phyloP scores from a whole-genome alignment of 305 asterid species.

The Rubia balearica region DNA sequence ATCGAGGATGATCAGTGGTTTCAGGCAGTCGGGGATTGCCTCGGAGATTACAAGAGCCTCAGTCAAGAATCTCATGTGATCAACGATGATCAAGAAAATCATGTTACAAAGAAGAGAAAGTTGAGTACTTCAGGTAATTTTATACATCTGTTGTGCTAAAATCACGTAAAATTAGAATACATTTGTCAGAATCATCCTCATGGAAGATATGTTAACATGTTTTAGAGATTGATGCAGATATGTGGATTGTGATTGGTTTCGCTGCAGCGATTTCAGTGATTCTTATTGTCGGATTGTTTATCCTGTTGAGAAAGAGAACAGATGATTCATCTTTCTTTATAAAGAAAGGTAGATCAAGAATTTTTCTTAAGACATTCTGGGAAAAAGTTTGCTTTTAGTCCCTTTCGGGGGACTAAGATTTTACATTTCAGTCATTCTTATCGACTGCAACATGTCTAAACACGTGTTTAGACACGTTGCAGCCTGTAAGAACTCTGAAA shows the following conservation, averaged over 20 bases:
- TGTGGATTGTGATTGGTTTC: slow-evolving; percentile 35
- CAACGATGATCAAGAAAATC: slow-evolving; percentile 34
- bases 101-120: slow-evolving; percentile 14
- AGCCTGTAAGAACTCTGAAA: too few species aligned
- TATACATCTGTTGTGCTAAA: neutral
- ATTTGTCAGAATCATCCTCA: too few species aligned
- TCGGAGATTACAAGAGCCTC: slow-evolving; percentile 30
- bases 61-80: slow-evolving; percentile 16
- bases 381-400: neutral
- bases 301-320: slow-evolving; percentile 26
- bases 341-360: slow-evolving; percentile 25
- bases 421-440: too few species aligned
- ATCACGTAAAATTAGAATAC: too few species aligned
- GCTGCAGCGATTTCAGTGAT: slow-evolving; percentile 27
- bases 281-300: slow-evolving; percentile 20
- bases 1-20: slow-evolving; percentile 44
- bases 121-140: slow-evolving; percentile 30
- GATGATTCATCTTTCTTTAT: slow-evolving; percentile 25
- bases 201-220: neutral
- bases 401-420: neutral
- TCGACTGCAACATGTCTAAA: too few species aligned
- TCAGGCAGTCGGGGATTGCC: slow-evolving; percentile 37
- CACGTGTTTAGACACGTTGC: too few species aligned
- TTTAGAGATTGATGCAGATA: slow-evolving; percentile 27
- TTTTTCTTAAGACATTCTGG: neutral